Conservation (phyloP, 768 basidiomycete genomes). For the Daedaleopsis sinensis region DNA sequence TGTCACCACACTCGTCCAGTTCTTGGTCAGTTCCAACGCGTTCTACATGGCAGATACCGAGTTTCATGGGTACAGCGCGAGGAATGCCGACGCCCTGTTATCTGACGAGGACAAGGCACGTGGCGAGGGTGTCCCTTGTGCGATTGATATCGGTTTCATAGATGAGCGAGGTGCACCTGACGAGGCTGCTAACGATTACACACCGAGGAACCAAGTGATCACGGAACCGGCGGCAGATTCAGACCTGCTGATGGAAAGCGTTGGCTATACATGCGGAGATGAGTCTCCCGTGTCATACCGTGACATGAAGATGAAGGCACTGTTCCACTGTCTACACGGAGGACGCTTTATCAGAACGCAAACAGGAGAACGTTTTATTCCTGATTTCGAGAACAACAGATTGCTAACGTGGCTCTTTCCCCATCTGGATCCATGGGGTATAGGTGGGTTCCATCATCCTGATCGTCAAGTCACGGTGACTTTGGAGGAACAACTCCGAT, state of each 20-base stretch:
- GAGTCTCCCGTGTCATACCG: neutral
- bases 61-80: neutral
- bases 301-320: neutral
- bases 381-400: slow-evolving; percentile 11
- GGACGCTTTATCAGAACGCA: neutral
- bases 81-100: too few species aligned
- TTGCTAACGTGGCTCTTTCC: slow-evolving; percentile 17
- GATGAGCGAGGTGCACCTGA: neutral
- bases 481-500: slow-evolving; percentile 3
- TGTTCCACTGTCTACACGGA: neutral
- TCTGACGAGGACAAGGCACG: neutral
- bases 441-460: slow-evolving; percentile 14
- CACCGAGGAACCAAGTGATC: too few species aligned
- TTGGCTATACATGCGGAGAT: neutral
- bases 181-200: neutral
- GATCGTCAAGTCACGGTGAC: neutral
- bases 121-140: neutral
- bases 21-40: neutral
- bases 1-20: neutral
- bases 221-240: neutral
- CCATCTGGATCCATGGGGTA: slow-evolving; percentile 21
- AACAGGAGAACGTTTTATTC: slow-evolving; percentile 1
- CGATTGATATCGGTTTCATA: neutral
- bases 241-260: neutral
- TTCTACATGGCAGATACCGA: neutral